Evolutionary conservation across 1,139 yeast species (phyloP).

Genomic region (Sugiyamaella japonica): DNA sequence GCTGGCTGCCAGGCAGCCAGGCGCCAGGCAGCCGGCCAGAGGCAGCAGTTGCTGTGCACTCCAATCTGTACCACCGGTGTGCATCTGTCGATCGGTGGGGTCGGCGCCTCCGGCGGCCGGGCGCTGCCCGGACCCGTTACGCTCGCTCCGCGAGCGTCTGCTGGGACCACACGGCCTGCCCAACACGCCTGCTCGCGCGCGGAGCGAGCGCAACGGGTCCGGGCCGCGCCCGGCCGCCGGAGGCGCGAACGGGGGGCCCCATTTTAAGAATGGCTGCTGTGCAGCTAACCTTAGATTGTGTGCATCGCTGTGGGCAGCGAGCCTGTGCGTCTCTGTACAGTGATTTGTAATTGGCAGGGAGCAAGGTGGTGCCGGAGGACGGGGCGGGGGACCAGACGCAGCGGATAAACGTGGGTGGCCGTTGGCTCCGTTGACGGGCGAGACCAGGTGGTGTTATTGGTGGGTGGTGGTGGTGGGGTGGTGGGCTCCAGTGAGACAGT

Average conservation of each 20-base stretch:
- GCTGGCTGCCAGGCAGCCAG: too few relatives aligned
- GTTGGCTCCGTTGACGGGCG: too few relatives aligned
- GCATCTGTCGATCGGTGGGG: background rate
- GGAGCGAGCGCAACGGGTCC: background rate
- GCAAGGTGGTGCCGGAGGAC: background rate
- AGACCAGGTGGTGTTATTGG: too few relatives aligned
- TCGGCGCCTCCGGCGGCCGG: conserved; percentile 1
- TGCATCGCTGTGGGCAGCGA: background rate
- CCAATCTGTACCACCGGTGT: background rate
- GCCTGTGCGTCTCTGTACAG: background rate
- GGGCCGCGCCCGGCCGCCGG: background rate
- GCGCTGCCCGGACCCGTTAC: background rate
- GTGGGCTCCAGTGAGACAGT: background rate
- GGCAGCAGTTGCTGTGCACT: too few relatives aligned
- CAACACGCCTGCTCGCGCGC: too few relatives aligned
- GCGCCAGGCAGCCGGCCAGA: too few relatives aligned
- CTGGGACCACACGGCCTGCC: background rate
- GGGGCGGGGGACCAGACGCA: background rate
- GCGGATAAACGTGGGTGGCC: too few relatives aligned
- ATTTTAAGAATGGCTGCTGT: background rate
- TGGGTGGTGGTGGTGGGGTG: background rate
- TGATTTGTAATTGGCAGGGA: background rate
- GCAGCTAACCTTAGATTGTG: conserved; percentile 4
- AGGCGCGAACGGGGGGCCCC: background rate
- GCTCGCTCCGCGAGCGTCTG: background rate